These are phyloP conservation scores for Aulographum hederae DNA, from an alignment of 2,329 filamentous ascomycete genomes.

Conservation along the genomic window DNA sequence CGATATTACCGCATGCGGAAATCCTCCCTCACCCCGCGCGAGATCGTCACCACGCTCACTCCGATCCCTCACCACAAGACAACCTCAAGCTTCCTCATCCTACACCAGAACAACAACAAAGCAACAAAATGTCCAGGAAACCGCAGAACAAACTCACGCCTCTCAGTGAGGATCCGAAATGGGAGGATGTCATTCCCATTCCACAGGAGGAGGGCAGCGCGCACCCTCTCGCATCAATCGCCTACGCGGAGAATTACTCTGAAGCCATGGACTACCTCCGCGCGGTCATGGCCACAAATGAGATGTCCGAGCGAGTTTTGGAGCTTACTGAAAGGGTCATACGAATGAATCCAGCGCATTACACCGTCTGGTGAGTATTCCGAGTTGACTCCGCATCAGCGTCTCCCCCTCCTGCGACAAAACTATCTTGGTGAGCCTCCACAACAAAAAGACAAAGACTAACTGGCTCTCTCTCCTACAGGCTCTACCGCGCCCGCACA, in stretches of 20 bases:
- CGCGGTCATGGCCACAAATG: constrained; percentile 78
- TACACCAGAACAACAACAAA: no score
- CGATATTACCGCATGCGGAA: no score
- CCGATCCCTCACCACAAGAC: no score
- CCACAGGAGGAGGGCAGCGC: constrained; percentile 61
- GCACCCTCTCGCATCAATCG: constrained; percentile 73
- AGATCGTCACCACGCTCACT: no score
- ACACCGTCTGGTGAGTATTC: constrained; percentile 66
- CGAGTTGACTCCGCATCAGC: neutral
- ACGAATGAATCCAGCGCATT: constrained; percentile 84
- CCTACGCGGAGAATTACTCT: constrained; percentile 75
- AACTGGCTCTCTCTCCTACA: constrained; percentile 14
- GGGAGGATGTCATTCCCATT: constrained; percentile 72
- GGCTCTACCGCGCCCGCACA: constrained; percentile 72
- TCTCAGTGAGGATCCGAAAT: constrained; percentile 52
- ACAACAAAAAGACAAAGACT: neutral
- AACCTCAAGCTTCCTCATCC: no score
- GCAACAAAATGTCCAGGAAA: no score
- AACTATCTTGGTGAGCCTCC: neutral
- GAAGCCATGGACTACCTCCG: constrained; percentile 89
- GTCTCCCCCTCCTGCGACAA: neutral
- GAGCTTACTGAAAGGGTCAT: constrained; percentile 80
- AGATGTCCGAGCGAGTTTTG: constrained; percentile 62
- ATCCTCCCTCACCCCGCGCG: no score
- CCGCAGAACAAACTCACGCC: constrained; percentile 13